Evolutionary conservation across 1,284 basidiomycete species (phyloP).

Genomic region (Boletellus dicymbophilus): DNA sequence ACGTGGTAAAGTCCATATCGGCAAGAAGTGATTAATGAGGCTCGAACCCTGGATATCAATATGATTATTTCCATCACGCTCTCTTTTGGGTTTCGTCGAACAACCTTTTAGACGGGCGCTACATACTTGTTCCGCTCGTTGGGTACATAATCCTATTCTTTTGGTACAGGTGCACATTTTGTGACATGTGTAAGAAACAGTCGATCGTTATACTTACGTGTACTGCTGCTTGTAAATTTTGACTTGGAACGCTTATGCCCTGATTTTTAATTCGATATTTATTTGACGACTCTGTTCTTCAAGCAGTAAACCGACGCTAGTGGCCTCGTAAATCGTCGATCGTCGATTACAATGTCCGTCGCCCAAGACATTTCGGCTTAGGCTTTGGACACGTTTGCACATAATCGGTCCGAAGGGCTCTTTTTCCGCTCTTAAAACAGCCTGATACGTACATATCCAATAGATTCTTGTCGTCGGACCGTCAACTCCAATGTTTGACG

Average conservation of each 20-base stretch:
- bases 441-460: background rate
- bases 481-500: conserved; percentile 45
- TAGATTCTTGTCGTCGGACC: too few relatives aligned
- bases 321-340: too few relatives aligned
- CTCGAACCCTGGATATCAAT: conserved; percentile 8
- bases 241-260: background rate
- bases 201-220: conserved; percentile 6
- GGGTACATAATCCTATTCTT: background rate
- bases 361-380: too few relatives aligned
- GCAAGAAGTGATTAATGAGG: conserved; percentile 59
- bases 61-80: background rate
- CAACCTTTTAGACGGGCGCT: conserved; percentile 4
- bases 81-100: background rate
- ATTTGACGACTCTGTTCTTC: background rate
- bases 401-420: too few relatives aligned
- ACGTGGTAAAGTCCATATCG: conserved; percentile 61
- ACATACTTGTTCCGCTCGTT: conserved; percentile 2
- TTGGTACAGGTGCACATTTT: conserved; percentile 9
- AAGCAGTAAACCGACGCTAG: too few relatives aligned
- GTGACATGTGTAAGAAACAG: conserved; percentile 4
- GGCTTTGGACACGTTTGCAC: too few relatives aligned
- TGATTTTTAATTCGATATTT: conserved; percentile 8
- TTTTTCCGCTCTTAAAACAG: too few relatives aligned
- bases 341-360: too few relatives aligned
- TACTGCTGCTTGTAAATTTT: conserved; percentile 23